Base-by-base conservation (phyloP, 2,329 filamentous ascomycete genomes). In the Leptoxyphium fumago region DNA sequence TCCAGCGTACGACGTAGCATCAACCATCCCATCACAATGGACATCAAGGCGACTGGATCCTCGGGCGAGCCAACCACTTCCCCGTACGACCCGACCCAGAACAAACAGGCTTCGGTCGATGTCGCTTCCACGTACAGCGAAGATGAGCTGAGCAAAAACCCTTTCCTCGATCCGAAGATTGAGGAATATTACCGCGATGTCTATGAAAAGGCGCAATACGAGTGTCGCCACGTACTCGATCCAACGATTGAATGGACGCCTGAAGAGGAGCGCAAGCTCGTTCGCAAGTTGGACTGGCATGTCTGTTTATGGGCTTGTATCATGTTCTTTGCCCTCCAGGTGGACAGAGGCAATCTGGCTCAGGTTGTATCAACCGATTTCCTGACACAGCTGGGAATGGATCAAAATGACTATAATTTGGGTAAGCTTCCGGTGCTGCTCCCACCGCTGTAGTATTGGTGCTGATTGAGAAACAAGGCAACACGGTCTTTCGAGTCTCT, bases 161-260 rank as follows among this genome's bases (percentile, higher is more conserved):
- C 51, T 2, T 78, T 78, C 50, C 61, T 66, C 0, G 71, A 76
- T 41, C 67, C 71, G 2, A 61, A 64, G 2, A 61, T 72, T 2
- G 72, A 73, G 1, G 67, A 71, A n/a, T 66, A 73, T 51, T 78
- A 73, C 68, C 62, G 64, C 2, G 60, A 60, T 4, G 55, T 75
- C 4, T 78, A 77, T 47, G 72, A 77, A 48, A 68, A 69, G 6
- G 71, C 73, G 1, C 48, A 62, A 58, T 66, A 75, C 52, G 69
- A 72, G 54, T 67, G 69, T 10, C 57, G 63, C 32, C 67, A 70
- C 53, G 63, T 65, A 10, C 72, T 67, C 60, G 68, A 72, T 45
- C 67, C 64, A 0, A 58, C 64, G 1, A 62, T 66, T 39, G 63
- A 66, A 38, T 71, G 67, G 67, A 59, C 58, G 1, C 56, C 64